Base-by-base conservation (phyloP, 83 land plant genomes). In the Isoetes engelmannii region DNA sequence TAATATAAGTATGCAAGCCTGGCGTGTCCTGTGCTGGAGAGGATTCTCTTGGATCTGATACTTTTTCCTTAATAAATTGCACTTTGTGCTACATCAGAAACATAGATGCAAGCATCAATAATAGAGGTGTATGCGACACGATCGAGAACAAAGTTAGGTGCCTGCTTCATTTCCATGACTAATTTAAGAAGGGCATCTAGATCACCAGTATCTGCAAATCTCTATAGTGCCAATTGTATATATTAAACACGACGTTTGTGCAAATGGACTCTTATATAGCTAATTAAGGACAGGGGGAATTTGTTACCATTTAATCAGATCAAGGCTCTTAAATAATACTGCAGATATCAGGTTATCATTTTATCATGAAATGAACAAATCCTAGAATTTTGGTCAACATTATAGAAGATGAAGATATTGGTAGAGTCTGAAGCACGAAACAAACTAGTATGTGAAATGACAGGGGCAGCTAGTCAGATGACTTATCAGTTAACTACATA, bases 41-140 rank as follows among this genome's bases (percentile, higher is more conserved):
- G n/a, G n/a, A n/a, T n/a, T n/a, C n/a, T n/a, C n/a, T n/a, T n/a
- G n/a, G n/a, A n/a, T n/a, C n/a, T n/a, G n/a, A n/a, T n/a, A n/a
- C n/a, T n/a, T n/a, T n/a, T n/a, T n/a, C n/a, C n/a, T n/a, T n/a
- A n/a, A n/a, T n/a, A n/a, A n/a, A n/a, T n/a, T n/a, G n/a, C n/a
- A n/a, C n/a, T n/a, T n/a, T n/a, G n/a, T n/a, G n/a, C n/a, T n/a
- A n/a, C n/a, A n/a, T n/a, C n/a, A n/a, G n/a, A n/a, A n/a, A n/a
- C n/a, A n/a, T n/a, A n/a, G n/a, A 84, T 68, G 15, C 78, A 65
- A 44, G 85, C 80, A 74, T 84, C 87, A 63, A 79, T 65, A 15
- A 74, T 71, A 62, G 85, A 71, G 49, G 87, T 79, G 43, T 78
- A 84, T 61, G 84, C 82, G 65, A 73, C 71, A 46, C 87, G 70